These are phyloP conservation scores for Dendrobium chrysotoxum DNA, from an alignment of 106 monocot species.

Conservation along the genomic window DNA sequence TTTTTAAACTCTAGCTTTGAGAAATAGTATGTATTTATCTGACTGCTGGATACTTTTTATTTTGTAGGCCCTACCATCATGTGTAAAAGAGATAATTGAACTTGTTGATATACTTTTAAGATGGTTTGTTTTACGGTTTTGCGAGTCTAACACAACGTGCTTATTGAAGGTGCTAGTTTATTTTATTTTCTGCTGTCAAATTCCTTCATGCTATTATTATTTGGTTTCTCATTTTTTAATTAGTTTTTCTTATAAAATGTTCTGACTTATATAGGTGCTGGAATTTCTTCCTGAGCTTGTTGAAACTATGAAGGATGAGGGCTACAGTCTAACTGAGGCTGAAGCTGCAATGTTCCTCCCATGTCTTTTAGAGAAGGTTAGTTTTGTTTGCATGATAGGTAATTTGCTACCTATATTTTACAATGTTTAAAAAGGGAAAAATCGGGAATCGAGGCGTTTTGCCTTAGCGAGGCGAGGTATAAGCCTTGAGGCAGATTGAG, in stretches of 20 bases:
- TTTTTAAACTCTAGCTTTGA: neutral
- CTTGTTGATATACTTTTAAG: conserved; percentile 93
- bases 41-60: conserved; percentile 3
- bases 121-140: conserved; percentile 97
- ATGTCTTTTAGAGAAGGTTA: conserved; percentile 90
- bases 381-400: conserved; percentile 5
- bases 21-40: neutral
- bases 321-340: conserved; percentile 79
- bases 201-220: neutral
- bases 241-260: conserved; percentile 1
- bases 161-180: conserved; percentile 69
- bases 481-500: too few relatives aligned
- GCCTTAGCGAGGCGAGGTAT: too few relatives aligned
- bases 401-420: neutral
- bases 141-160: conserved; percentile 97
- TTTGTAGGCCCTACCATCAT: conserved; percentile 66
- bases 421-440: too few relatives aligned
- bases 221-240: conserved; percentile 4
- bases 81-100: conserved; percentile 75
- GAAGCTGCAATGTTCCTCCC: conserved; percentile 94
- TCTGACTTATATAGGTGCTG: conserved; percentile 47
- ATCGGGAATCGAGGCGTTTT: too few relatives aligned
- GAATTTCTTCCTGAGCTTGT: conserved; percentile 94
- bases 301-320: conserved; percentile 66
- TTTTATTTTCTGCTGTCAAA: neutral